Base-by-base conservation (phyloP, 2,329 filamentous ascomycete species). In the Sclerotinia minor region DNA sequence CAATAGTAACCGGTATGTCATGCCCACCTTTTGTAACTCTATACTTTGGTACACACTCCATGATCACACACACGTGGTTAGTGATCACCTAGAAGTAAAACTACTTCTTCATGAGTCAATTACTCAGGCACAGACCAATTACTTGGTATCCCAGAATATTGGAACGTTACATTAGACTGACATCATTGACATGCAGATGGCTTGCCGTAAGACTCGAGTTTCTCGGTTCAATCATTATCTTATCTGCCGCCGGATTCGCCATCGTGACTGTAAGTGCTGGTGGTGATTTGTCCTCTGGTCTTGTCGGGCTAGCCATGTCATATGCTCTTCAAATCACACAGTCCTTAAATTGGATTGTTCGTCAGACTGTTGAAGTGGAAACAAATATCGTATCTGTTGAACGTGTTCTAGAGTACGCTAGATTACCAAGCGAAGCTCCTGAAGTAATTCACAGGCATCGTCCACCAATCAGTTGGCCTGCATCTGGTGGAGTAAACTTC, bases 301-400 rank as follows among this genome's bases (percentile, higher is more conserved):
- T 88, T 79, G 94, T 98, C 64, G 96, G 96, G 82, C 83, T 99
- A 75, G 88, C 92, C 71, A 97, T 99, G 93, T 97, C 94, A 58
- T 97, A 98, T 80, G 95, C 94, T 50, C 85, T 99, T 71, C 92
- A 97, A 81, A 98, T 99, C 76, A 99, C 95, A 1, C 92, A 94
- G 73, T 97, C 94, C 47, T 85, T 99, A 75, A 99, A 98, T 82
- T 99, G 95, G 95, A 97, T 99, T 76, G 95, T 99, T 64, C 89
- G 96, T 69, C 95, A 99, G 80, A 97, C 94, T 0, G 95, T 99
- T 45, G 96, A 99, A 79, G 95, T 99, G n/a, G 96, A 99, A 83
- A 98, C 94, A n/a, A 99, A 99, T 80, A 99, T 99, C 76, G 94
- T 99, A 57, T 97, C 94, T 13, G 95, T 99, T 49, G 95, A 99